A percentile compares a stretch with the other conserved stretches of the same genome.
These are phyloP conservation scores for Hypoxylon sp. DNA, from an alignment of 2,329 filamentous ascomycete genomes.

Conservation along the genomic window DNA sequence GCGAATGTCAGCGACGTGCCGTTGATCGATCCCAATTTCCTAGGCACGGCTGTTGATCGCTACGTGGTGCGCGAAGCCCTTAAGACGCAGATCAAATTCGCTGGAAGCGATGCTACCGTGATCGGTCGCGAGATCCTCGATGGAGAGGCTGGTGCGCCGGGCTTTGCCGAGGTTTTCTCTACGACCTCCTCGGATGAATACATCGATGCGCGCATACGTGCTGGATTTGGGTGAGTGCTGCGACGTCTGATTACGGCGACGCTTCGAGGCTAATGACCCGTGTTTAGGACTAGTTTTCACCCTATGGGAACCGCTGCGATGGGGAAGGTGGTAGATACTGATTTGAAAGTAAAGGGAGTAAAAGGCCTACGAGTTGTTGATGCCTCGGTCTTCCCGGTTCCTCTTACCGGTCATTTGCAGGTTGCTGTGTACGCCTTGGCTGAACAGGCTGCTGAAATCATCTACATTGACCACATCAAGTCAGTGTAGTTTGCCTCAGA, in stretches of 20 bases:
- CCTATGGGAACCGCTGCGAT: slow-evolving; percentile 44
- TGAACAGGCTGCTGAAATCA: slow-evolving; percentile 67
- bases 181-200: slow-evolving; percentile 26
- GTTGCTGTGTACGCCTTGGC: slow-evolving; percentile 62
- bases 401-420: slow-evolving; percentile 57
- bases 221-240: slow-evolving; percentile 21
- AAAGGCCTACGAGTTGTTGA: slow-evolving; percentile 50
- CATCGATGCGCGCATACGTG: slow-evolving; percentile 25
- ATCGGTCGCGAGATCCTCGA: too few species aligned
- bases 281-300: slow-evolving; percentile 41
- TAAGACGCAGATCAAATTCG: slow-evolving; percentile 38
- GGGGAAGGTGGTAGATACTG: slow-evolving; percentile 48
- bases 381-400: slow-evolving; percentile 47
- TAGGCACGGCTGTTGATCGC: slow-evolving; percentile 44
- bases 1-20: slow-evolving; percentile 25
- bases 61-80: slow-evolving; percentile 44
- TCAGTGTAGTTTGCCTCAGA: too few species aligned
- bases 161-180: slow-evolving; percentile 23
- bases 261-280: not conserved
- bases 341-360: slow-evolving; percentile 50
- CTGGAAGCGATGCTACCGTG: too few species aligned
- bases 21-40: slow-evolving; percentile 45
- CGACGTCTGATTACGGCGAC: not conserved
- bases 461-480: slow-evolving; percentile 14
- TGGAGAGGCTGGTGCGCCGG: slow-evolving; percentile 37